A percentile compares a stretch with the other conserved stretches of the same genome.
Conservation (phyloP, 2,329 filamentous ascomycete species). For the Microsporum audouinii region DNA sequence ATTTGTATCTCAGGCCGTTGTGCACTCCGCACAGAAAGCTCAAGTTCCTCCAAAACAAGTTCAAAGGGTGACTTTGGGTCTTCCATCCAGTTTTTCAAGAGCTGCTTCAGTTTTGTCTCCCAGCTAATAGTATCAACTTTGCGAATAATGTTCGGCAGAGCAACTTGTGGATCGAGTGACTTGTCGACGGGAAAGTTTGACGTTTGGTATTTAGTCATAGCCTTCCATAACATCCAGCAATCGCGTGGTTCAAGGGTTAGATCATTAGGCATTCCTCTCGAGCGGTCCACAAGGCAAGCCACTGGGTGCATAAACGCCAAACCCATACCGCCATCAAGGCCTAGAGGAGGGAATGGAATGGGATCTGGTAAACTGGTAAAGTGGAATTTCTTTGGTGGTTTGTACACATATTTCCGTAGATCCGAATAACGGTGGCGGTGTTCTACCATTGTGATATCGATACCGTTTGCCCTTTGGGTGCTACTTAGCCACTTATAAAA, state of each 20-base stretch:
- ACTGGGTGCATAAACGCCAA: conserved; percentile 58
- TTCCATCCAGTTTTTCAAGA: conserved; percentile 51
- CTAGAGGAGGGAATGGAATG: conserved; percentile 31
- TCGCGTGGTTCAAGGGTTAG: conserved; percentile 60
- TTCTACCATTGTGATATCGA: conserved; percentile 55
- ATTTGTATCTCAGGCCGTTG: conserved; percentile 10
- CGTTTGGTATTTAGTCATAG: conserved; percentile 50
- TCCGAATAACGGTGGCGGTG: conserved; percentile 64
- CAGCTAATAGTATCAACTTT: conserved; percentile 57
- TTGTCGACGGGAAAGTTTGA: conserved; percentile 40
- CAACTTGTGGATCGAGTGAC: conserved; percentile 39
- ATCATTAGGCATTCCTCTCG: conserved; percentile 55
- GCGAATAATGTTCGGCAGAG: conserved; percentile 44
- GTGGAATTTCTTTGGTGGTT: conserved; percentile 36
- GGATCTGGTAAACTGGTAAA: conserved; percentile 44
- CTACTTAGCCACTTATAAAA: conserved; percentile 58
- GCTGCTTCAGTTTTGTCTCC: conserved; percentile 49
- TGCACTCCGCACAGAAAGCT: conserved; percentile 14
- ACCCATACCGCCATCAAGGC: conserved; percentile 38
- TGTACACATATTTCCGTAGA: conserved; percentile 61
- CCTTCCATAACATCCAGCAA: conserved; percentile 54
- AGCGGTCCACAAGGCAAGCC: conserved; percentile 45
- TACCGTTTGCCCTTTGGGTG: conserved; percentile 53
- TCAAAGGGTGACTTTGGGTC: conserved; percentile 44
- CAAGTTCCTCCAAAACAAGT: conserved; percentile 40